Evolutionary conservation across 2,329 filamentous ascomycete genomes (phyloP).

Genomic region (Delphinella strobiligena): DNA sequence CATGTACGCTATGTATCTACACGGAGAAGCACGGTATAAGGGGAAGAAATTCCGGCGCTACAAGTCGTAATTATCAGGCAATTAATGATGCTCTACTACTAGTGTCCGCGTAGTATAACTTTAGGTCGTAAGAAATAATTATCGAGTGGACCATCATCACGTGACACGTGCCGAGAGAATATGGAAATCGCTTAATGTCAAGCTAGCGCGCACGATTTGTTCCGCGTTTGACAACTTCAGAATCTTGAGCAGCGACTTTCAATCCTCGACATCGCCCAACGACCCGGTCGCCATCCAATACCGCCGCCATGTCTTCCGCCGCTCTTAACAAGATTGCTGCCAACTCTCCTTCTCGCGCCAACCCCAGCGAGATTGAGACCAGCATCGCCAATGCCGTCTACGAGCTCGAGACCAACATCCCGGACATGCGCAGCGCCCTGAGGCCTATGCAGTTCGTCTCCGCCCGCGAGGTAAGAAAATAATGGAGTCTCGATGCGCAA

Average conservation of each 20-base stretch:
- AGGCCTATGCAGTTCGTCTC: slow-evolving; percentile 97
- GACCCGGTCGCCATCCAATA: slow-evolving; percentile 8
- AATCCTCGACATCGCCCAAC: slow-evolving; percentile 4
- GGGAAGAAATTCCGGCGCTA: no score
- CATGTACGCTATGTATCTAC: no score
- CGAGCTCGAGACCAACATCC: slow-evolving; percentile 98
- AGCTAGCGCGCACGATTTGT: not conserved
- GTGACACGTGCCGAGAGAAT: not conserved
- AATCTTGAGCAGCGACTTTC: slow-evolving; percentile 2
- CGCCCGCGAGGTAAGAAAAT: slow-evolving; percentile 88
- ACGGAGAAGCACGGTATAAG: no score
- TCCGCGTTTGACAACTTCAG: not conserved
- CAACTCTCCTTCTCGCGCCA: slow-evolving; percentile 93
- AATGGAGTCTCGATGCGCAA: no score
- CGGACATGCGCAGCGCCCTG: slow-evolving; percentile 92
- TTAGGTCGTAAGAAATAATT: no score
- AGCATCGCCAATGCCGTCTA: slow-evolving; percentile 93
- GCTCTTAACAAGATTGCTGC: slow-evolving; percentile 95
- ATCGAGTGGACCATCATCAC: no score
- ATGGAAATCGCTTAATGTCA: not conserved
- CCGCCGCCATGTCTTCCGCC: slow-evolving; percentile 48
- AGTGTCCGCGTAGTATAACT: no score
- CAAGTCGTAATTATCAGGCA: no score
- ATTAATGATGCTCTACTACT: no score
- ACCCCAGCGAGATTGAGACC: slow-evolving; percentile 94